These are phyloP conservation scores for Pleurotus tuoliensis DNA, from an alignment of 768 basidiomycete genomes.

Conservation along the genomic window DNA sequence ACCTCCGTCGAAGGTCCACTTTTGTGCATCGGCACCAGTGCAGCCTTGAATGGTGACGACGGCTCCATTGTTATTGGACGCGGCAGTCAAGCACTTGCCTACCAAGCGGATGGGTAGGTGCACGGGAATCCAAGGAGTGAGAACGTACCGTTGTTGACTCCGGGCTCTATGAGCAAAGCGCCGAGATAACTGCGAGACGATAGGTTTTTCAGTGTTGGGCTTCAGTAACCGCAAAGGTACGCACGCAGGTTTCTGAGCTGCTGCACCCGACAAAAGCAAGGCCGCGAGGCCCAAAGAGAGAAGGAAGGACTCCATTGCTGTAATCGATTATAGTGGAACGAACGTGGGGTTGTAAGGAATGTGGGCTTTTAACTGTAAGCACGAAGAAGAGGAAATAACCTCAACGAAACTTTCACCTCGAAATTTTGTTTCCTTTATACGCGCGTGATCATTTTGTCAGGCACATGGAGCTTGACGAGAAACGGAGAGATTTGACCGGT, in stretches of 20 bases:
- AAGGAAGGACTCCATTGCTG: not conserved
- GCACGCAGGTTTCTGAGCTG: slow-evolving; percentile 3
- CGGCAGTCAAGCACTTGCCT: slow-evolving; percentile 23
- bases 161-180: slow-evolving; percentile 8
- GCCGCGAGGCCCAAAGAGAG: not conserved
- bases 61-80: slow-evolving; percentile 23
- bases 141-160: slow-evolving; percentile 3
- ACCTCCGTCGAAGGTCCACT: slow-evolving; percentile 18
- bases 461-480: not conserved
- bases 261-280: not conserved
- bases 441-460: not conserved
- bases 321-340: not conserved
- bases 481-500: slow-evolving; percentile 3
- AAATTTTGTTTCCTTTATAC: not conserved
- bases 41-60: slow-evolving; percentile 19
- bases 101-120: not conserved
- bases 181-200: not conserved
- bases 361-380: not conserved
- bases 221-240: not conserved
- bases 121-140: not conserved
- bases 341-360: not conserved
- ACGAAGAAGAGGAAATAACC: not conserved
- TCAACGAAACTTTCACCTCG: not conserved
- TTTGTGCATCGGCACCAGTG: slow-evolving; percentile 15
- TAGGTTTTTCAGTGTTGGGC: not conserved